phyloP scores from a whole-genome alignment of 345 rosid genomes.

The Diplotaxis tenuifolia region DNA sequence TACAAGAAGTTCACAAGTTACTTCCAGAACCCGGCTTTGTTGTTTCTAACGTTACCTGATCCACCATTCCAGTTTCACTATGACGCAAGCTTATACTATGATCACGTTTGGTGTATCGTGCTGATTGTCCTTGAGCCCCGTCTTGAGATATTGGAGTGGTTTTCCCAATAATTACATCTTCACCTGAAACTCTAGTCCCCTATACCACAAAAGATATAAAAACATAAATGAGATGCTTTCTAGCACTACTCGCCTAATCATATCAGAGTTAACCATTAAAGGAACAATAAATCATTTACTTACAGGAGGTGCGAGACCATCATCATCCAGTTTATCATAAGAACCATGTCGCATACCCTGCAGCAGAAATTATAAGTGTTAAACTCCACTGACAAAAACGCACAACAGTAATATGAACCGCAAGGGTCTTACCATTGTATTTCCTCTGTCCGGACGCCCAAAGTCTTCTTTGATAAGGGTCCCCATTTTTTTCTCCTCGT shows the following conservation, averaged over 20 bases:
- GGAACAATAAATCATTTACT: constrained; percentile 31
- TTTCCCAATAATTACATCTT: constrained; percentile 96
- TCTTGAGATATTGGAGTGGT: constrained; percentile 90
- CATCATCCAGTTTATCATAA: constrained; percentile 92
- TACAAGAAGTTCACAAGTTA: too few relatives aligned
- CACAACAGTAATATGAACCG: background rate
- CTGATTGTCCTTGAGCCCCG: constrained; percentile 81
- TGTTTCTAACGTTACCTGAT: constrained; percentile 58
- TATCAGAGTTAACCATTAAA: constrained; percentile 2
- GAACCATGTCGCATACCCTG: constrained; percentile 99
- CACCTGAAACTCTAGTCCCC: constrained; percentile 98
- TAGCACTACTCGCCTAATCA: background rate
- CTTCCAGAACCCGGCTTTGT: too few relatives aligned
- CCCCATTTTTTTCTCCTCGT: constrained; percentile 99
- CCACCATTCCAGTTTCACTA: constrained; percentile 97
- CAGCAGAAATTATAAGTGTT: constrained; percentile 23
- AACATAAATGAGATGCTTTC: background rate
- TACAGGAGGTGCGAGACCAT: constrained; percentile 99
- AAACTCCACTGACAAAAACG: constrained; percentile 14
- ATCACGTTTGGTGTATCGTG: constrained; percentile 83
- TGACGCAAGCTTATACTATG: constrained; percentile 96
- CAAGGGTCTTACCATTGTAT: constrained; percentile 63
- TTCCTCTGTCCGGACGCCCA: constrained; percentile 87
- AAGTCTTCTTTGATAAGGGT: constrained; percentile 97
- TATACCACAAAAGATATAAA: constrained; percentile 26